Evolutionary conservation across 768 basidiomycete genomes (phyloP), one percentile per base, ranked within the genome.

Genomic region (Pleurotus cornucopiae): DNA sequence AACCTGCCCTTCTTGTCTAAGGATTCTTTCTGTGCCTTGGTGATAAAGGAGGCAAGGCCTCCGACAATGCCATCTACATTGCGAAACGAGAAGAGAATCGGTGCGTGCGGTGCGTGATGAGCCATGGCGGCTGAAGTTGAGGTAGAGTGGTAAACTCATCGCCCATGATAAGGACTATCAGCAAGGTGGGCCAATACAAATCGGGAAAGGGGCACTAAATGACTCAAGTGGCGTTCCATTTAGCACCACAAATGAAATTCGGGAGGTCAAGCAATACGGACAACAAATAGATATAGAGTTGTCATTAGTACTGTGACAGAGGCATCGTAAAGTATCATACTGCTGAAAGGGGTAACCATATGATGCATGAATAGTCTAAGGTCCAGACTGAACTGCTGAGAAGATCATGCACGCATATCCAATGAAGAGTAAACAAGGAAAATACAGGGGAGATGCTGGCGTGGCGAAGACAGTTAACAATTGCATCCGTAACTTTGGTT

Each of bases 401-500:
- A 51, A 21, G 49, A 30, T 37, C 41, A 44, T 44, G 41, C 41
- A 44, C n/a, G 30, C 30, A 34, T 34, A 34, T 34, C 30, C 30
- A 34, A 34, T 34, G 30, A 34, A 34, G 30, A 34, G 30, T 34
- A 34, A 34, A 34, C 30, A 34, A 34, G 30, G 30, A 34, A 34
- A 34, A 34, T 34, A 34, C 30, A 34, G 11, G 30, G 30, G 6
- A 34, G 30, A 34, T 34, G 30, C 30, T 34, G 30, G 30, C 30
- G 30, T 34, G 9, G 30, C 30, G 30, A 34, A 34, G 30, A 13
- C 46, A 20, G 60, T 75, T 63, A 95, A 75, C 95, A 98, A 67
- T 84, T 94, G 81, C 95, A 98, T 56, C 88, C 90, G 67, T 92
- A 93, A 71, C 78, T 89, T 78, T 95, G 94, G 55, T 88, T 86